Evolutionary conservation across 495 filamentous ascomycete species (phyloP).

Genomic region (Aspergillus homomorphus): DNA sequence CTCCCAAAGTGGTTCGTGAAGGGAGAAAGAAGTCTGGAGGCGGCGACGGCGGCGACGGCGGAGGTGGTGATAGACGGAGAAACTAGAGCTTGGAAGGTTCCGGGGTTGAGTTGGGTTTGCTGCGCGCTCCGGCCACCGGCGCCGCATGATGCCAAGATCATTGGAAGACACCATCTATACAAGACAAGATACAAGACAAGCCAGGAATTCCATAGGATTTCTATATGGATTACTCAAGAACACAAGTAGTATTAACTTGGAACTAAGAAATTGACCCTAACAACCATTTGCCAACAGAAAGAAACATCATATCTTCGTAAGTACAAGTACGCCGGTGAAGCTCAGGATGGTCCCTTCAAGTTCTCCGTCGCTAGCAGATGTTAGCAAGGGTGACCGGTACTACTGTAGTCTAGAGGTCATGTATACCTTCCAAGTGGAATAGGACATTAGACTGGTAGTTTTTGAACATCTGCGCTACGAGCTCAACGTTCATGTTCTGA

Average conservation of each 20-base stretch:
- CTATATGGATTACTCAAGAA: not conserved
- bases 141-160: conserved; percentile 22
- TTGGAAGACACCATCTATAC: not conserved
- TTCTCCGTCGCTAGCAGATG: conserved; percentile 69
- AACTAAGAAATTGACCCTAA: not conserved
- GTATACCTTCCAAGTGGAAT: conserved; percentile 90
- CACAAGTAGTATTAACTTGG: not conserved
- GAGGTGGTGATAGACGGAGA: not conserved
- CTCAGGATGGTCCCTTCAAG: conserved; percentile 65
- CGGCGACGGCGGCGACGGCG: conserved; percentile 5
- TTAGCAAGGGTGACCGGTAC: conserved; percentile 12
- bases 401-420: not conserved
- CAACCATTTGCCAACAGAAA: not conserved
- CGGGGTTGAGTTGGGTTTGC: not conserved
- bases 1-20: not conserved
- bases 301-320: not conserved
- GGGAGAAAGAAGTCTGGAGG: conserved; percentile 2
- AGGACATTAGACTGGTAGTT: conserved; percentile 98
- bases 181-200: not conserved
- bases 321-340: not conserved
- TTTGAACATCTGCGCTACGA: conserved; percentile 99
- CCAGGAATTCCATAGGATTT: not conserved
- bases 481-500: conserved; percentile 96
- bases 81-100: conserved; percentile 4
- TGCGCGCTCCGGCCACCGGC: conserved; percentile 14